phyloP scores from a whole-genome alignment of 371 early-diverging fungal species.

The Spraguea lophii region DNA sequence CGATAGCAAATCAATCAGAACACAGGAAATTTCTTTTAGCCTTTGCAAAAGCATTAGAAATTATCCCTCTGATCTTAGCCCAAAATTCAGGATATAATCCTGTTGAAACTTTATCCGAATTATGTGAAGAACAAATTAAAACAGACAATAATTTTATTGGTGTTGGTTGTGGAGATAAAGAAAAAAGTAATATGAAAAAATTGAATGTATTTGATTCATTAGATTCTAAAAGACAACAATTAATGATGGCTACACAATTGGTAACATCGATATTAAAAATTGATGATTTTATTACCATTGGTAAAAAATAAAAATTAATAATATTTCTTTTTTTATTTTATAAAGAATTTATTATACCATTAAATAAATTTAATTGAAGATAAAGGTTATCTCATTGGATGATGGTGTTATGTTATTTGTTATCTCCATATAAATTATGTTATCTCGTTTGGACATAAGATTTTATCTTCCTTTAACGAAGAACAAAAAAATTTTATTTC shows the following conservation, averaged over 20 bases:
- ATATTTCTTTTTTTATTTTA: too few species aligned
- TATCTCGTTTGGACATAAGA: too few species aligned
- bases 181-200: conserved; percentile 81
- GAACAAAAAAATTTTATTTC: too few species aligned
- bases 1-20: conserved; percentile 3
- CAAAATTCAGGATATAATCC: conserved; percentile 81
- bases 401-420: too few species aligned
- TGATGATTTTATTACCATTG: conserved; percentile 47
- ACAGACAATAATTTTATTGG: conserved; percentile 65
- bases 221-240: conserved; percentile 90
- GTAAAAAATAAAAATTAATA: conserved; percentile 2
- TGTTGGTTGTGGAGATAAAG: conserved; percentile 69
- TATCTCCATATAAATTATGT: too few species aligned
- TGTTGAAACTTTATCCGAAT: conserved; percentile 69
- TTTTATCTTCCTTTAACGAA: too few species aligned
- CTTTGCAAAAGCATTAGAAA: conserved; percentile 81
- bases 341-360: background rate
- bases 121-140: conserved; percentile 71
- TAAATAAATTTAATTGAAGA: background rate
- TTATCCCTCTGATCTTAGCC: conserved; percentile 79
- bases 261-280: conserved; percentile 74
- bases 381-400: too few species aligned
- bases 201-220: conserved; percentile 88
- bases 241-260: conserved; percentile 83
- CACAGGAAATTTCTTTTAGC: conserved; percentile 43